These are phyloP conservation scores for Dioscorea alata DNA, from an alignment of 106 monocot species.

Conservation along the genomic window DNA sequence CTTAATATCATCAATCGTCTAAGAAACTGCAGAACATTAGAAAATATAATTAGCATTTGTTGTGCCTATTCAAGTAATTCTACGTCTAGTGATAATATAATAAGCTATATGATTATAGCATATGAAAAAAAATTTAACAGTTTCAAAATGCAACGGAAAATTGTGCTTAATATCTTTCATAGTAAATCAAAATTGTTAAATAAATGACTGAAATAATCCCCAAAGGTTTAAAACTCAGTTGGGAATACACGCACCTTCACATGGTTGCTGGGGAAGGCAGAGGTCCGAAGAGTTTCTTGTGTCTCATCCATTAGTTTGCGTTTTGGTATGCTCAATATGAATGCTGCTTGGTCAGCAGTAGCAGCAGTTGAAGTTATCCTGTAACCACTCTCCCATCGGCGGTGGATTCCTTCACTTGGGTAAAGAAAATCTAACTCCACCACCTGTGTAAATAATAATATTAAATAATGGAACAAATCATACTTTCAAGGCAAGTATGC, in stretches of 20 bases:
- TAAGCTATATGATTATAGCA: too few relatives aligned
- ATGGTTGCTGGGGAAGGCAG: constrained; percentile 92
- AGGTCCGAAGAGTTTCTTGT: constrained; percentile 93
- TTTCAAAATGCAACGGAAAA: too few relatives aligned
- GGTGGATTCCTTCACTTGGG: constrained; percentile 95
- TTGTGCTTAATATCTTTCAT: too few relatives aligned
- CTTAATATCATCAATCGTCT: too few relatives aligned
- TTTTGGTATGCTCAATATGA: constrained; percentile 90
- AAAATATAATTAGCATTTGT: too few relatives aligned
- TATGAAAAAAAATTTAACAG: too few relatives aligned
- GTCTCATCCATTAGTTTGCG: constrained; percentile 78
- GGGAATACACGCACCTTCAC: constrained; percentile 56
- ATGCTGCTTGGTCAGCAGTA: constrained; percentile 89
- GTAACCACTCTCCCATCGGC: constrained; percentile 90
- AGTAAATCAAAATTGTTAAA: too few relatives aligned
- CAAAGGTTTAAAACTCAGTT: background rate
- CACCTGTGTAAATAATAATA: constrained; percentile 40
- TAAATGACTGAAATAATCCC: background rate
- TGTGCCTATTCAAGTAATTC: too few relatives aligned
- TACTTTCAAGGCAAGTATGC: too few relatives aligned
- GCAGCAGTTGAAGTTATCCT: constrained; percentile 93
- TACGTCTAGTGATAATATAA: too few relatives aligned
- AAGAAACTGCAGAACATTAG: too few relatives aligned
- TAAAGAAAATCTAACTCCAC: constrained; percentile 97
- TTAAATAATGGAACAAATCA: background rate